A percentile compares a stretch with the other conserved stretches of the same genome.
Evolutionary conservation across 2,329 filamentous ascomycete species (phyloP).

Genomic region (Exophiala calicioides): DNA sequence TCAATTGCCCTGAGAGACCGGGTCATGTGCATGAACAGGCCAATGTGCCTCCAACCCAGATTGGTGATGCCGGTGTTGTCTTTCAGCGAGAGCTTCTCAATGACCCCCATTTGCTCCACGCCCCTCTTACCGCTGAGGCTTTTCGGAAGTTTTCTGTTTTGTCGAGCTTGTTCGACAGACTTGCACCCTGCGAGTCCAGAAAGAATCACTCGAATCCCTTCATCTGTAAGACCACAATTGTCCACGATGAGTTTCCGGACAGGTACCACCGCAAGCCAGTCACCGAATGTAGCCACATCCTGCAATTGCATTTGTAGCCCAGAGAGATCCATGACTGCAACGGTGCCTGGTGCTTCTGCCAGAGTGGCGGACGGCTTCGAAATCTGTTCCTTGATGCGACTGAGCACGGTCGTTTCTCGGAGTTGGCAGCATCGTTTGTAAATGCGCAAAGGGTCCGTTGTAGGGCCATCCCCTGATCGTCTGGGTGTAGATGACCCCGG

Average conservation of each 20-base stretch:
- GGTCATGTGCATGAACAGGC: constrained; percentile 86
- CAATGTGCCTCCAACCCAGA: constrained; percentile 89
- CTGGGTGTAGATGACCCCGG: constrained; percentile 34
- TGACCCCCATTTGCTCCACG: constrained; percentile 60
- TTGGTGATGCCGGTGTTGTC: constrained; percentile 81
- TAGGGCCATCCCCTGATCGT: constrained; percentile 65
- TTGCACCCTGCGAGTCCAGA: constrained; percentile 82
- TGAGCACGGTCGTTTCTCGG: constrained; percentile 86
- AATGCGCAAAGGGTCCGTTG: constrained; percentile 86
- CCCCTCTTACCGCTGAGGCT: constrained; percentile 37
- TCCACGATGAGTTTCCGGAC: constrained; percentile 84
- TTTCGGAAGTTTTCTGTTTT: constrained; percentile 46
- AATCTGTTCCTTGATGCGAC: constrained; percentile 88
- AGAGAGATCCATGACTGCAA: constrained; percentile 79
- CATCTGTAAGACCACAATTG: constrained; percentile 82
- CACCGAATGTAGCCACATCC: constrained; percentile 83
- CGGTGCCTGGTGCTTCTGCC: constrained; percentile 67
- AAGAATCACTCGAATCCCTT: constrained; percentile 81
- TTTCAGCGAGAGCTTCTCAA: constrained; percentile 85
- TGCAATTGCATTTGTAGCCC: constrained; percentile 80
- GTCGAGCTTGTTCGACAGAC: constrained; percentile 59
- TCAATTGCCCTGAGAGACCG: constrained; percentile 83
- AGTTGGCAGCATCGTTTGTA: constrained; percentile 94
- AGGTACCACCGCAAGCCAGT: constrained; percentile 91
- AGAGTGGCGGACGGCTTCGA: constrained; percentile 67